Evolutionary conservation across 75 land plant species (phyloP).

Genomic region (Larix kaempferi): DNA sequence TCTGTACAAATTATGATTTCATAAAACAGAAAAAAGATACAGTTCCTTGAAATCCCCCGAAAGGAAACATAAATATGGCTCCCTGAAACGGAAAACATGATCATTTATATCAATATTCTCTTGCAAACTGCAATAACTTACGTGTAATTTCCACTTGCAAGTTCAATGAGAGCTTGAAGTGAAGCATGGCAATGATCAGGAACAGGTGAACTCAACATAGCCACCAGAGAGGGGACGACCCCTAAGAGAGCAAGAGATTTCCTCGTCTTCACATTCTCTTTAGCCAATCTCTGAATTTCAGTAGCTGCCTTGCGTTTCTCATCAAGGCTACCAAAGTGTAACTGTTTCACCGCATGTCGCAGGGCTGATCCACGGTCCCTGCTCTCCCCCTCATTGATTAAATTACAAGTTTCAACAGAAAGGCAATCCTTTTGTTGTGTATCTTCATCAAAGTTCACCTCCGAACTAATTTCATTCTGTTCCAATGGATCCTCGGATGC

Average conservation of each 20-base stretch:
- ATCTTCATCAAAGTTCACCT: background rate
- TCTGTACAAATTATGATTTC: background rate
- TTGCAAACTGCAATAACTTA: slow-evolving; percentile 24
- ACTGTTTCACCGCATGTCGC: slow-evolving; percentile 40
- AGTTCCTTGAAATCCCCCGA: background rate
- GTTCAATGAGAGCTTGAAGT: slow-evolving; percentile 51
- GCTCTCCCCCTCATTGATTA: background rate
- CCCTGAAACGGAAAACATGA: background rate
- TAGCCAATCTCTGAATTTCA: slow-evolving; percentile 39
- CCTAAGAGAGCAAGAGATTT: slow-evolving; percentile 48
- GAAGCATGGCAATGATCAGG: slow-evolving; percentile 30
- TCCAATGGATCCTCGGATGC: background rate
- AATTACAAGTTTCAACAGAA: background rate
- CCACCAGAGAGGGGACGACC: slow-evolving; percentile 56
- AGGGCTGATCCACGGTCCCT: background rate
- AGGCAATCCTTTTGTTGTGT: background rate
- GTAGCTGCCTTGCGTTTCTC: slow-evolving; percentile 49
- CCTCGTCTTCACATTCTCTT: slow-evolving; percentile 23
- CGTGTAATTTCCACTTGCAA: slow-evolving; percentile 60
- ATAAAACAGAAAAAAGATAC: background rate
- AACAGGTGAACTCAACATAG: slow-evolving; percentile 33
- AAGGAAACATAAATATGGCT: background rate
- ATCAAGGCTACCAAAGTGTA: slow-evolving; percentile 52
- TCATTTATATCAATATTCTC: background rate
- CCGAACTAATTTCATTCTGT: background rate